Evolutionary conservation across 257 asterid genomes (phyloP).

Genomic region (Forsythia viridissima): DNA sequence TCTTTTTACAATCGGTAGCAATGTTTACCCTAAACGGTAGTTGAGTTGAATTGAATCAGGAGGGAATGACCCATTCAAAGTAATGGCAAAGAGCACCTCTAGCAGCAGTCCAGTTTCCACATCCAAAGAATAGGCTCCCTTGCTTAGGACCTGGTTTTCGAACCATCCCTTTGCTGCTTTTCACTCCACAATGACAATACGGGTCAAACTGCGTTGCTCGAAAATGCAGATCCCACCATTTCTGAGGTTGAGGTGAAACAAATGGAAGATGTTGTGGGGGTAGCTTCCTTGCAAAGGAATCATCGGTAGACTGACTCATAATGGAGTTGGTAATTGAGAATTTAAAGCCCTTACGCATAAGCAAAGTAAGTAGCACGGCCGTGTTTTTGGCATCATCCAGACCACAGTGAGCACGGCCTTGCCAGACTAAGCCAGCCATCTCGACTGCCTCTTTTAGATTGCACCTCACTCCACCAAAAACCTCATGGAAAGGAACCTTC

Average conservation of each 20-base stretch:
- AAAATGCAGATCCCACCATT: slow-evolving; percentile 37
- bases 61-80: slow-evolving; percentile 66
- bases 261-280: slow-evolving; percentile 39
- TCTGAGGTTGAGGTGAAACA: slow-evolving; percentile 48
- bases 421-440: slow-evolving; percentile 83
- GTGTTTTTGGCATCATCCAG: slow-evolving; percentile 93
- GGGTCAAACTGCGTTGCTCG: slow-evolving; percentile 44
- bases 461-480: slow-evolving; percentile 77
- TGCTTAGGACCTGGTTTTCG: slow-evolving; percentile 84
- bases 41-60: background rate
- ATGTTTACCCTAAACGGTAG: background rate
- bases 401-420: slow-evolving; percentile 94
- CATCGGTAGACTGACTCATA: slow-evolving; percentile 37
- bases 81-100: slow-evolving; percentile 85
- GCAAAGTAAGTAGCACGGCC: slow-evolving; percentile 64
- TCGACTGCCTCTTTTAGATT: slow-evolving; percentile 83
- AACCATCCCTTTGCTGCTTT: slow-evolving; percentile 64
- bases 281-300: slow-evolving; percentile 52
- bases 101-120: slow-evolving; percentile 84
- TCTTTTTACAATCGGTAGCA: slow-evolving; percentile 26
- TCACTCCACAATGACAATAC: slow-evolving; percentile 74
- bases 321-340: slow-evolving; percentile 77
- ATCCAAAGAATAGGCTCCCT: slow-evolving; percentile 76
- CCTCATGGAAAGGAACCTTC: slow-evolving; percentile 76
- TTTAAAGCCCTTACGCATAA: slow-evolving; percentile 69